Evolutionary conservation across 192 early-diverging fungal species (phyloP).

Genomic region (Chytriomyces sp.): DNA sequence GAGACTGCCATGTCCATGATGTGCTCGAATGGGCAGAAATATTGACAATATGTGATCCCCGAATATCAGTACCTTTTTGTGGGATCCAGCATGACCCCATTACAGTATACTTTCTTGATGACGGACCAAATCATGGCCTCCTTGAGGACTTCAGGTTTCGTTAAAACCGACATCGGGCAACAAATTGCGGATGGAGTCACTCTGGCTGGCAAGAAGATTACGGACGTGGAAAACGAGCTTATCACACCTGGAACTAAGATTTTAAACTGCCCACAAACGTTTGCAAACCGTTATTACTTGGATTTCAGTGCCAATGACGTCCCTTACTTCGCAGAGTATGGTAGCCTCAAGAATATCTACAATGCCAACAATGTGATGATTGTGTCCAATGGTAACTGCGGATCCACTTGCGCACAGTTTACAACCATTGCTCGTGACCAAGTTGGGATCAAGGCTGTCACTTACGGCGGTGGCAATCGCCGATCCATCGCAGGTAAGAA

Average conservation of each 20-base stretch:
- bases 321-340: background rate
- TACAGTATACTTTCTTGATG: no score
- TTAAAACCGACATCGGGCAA: no score
- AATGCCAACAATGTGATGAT: background rate
- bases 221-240: background rate
- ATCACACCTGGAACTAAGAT: background rate
- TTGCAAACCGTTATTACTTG: background rate
- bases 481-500: background rate
- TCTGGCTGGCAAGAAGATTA: background rate
- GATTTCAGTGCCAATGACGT: background rate
- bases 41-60: no score
- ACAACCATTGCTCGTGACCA: background rate
- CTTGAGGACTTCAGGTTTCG: no score
- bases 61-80: no score
- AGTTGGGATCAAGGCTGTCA: conserved; percentile 6
- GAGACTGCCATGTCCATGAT: no score
- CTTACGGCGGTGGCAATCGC: conserved; percentile 12
- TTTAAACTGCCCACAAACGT: background rate
- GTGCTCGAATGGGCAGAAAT: no score
- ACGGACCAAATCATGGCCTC: no score
- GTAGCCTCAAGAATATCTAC: background rate
- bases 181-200: background rate
- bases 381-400: conserved; percentile 11
- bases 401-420: conserved; percentile 23
- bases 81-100: no score